Conservation (phyloP, 2,329 filamentous ascomycete species). For the Penicillium sp. region DNA sequence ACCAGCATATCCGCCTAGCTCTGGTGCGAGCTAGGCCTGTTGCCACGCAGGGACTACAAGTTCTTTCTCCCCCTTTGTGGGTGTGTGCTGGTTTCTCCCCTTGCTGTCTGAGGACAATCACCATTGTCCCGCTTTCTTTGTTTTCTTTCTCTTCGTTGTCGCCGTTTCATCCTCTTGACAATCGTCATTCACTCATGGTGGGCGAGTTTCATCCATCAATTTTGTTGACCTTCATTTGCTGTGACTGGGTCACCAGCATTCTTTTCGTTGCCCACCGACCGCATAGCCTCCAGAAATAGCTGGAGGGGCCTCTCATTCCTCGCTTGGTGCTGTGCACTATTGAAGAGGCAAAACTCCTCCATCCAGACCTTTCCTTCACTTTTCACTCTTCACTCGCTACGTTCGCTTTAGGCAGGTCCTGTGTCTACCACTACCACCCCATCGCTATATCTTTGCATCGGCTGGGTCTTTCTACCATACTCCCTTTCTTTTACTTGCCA, state of each 20-base stretch:
- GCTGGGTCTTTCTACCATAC: too few species aligned
- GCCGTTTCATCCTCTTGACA: conserved; percentile 10
- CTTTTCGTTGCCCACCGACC: conserved; percentile 30
- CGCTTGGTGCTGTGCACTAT: conserved; percentile 5
- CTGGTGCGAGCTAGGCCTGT: too few species aligned
- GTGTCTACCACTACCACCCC: conserved; percentile 10
- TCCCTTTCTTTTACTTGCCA: too few species aligned
- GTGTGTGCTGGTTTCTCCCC: too few species aligned
- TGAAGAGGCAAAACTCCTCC: conserved; percentile 1
- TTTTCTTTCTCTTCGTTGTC: conserved; percentile 6
- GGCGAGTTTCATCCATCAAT: conserved; percentile 10
- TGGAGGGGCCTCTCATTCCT: conserved; percentile 13
- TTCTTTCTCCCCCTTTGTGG: too few species aligned
- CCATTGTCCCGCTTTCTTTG: conserved; percentile 11
- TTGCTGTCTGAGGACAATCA: too few species aligned
- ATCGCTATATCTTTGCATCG: too few species aligned
- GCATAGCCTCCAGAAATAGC: conserved; percentile 14
- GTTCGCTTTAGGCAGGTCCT: conserved; percentile 21
- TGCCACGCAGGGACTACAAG: too few species aligned
- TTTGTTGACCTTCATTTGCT: conserved; percentile 3
- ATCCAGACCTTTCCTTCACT: conserved; percentile 1
- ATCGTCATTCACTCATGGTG: conserved; percentile 15
- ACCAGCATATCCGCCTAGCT: too few species aligned
- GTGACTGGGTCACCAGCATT: conserved; percentile 33
- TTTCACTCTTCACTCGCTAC: conserved; percentile 7